Conservation (phyloP, 495 filamentous ascomycete genomes). For the Daldinia childiae region DNA sequence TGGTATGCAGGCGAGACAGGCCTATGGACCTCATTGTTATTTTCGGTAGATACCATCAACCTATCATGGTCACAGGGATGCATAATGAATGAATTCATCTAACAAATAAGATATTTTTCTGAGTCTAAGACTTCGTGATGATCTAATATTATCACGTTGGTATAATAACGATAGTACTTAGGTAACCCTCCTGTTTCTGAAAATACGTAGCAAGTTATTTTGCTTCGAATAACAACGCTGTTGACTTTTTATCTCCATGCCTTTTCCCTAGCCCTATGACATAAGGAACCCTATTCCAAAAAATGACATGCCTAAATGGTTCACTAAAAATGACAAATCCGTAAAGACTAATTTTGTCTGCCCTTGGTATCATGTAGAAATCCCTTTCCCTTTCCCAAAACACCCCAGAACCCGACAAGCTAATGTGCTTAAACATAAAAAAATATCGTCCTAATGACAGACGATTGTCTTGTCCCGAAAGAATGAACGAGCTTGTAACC, state of each 20-base stretch:
- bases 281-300: neutral
- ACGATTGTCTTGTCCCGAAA: neutral
- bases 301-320: too few relatives aligned
- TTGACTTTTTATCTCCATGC: neutral
- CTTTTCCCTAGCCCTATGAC: neutral
- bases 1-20: neutral
- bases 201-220: neutral
- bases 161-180: neutral
- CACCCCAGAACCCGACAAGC: neutral
- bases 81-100: slow-evolving; percentile 35
- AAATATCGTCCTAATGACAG: neutral
- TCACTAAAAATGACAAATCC: neutral
- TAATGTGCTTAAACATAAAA: neutral
- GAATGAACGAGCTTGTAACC: neutral
- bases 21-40: slow-evolving; percentile 12
- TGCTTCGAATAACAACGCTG: neutral
- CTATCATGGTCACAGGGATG: slow-evolving; percentile 5
- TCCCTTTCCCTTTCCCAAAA: neutral
- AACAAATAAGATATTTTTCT: neutral
- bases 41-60: slow-evolving; percentile 28
- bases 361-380: slow-evolving; percentile 6
- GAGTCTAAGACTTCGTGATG: neutral
- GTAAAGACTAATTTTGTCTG: neutral
- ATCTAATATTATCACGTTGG: neutral
- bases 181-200: neutral